Base-by-base conservation (phyloP, 2,329 filamentous ascomycete genomes). In the Alternaria triticina region DNA sequence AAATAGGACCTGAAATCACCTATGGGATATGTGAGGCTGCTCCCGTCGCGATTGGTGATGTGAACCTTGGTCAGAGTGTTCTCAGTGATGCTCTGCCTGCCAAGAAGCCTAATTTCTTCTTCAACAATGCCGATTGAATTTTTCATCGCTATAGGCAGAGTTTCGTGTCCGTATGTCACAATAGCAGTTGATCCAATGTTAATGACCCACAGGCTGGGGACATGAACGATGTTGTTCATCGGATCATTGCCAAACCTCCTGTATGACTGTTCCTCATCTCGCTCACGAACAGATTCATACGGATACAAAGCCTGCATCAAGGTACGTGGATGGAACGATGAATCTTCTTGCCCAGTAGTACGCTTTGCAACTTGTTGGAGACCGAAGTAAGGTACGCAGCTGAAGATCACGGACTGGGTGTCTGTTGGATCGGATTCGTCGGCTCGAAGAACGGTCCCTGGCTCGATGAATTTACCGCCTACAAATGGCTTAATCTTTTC, bases 291-390 rank as follows among this genome's bases (percentile, higher is more conserved):
- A 8, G 72, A 67, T 57, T 78, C 74, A 27, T 74, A 74, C 0
- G 74, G 74, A 57, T 79, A 79, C 30, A 73, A 74, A 0, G 75
- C 64, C 59, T 78, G 72, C 70, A 78, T 77, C 8, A 79, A 51
- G 7, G 72, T 77, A 6, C 71, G 62, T 25, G 70, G 40, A 9
- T 71, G 64, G 57, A 73, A 70, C 5, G 70, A 51, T 5, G 59
- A 64, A 10, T 70, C 65, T 1, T 11, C 58, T 9, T 59, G 33
- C 8, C 45, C 47, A 23, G 44, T 8, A 15, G 52, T 20, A n/a
- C 50, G 6, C 3, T 40, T 47, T n/a, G 47, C 57, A 5, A 57
- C 64, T 5, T 59, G 61, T 15, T 68, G 66, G 3, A 76, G 62
- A 10, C 69, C 60, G 28, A 75, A 73, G 40, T 74, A 74, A 5